A percentile compares a stretch with the other conserved stretches of the same genome.
Evolutionary conservation across 2,329 filamentous ascomycete genomes (phyloP).

Genomic region (Colletotrichum sp.): DNA sequence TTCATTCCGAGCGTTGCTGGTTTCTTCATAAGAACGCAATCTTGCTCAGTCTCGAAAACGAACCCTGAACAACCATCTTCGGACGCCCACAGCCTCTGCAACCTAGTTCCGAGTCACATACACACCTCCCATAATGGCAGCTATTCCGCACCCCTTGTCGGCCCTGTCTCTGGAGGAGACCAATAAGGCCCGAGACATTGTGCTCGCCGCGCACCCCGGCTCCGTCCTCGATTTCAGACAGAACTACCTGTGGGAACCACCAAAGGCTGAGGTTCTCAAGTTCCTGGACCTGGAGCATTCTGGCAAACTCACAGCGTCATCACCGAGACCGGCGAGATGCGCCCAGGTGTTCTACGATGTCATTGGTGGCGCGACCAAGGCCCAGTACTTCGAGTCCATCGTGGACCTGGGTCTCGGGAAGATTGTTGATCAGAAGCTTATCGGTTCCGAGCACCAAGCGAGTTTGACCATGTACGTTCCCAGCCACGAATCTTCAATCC

Average conservation of each 20-base stretch:
- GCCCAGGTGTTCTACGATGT: conserved; percentile 42
- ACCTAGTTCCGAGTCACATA: neutral
- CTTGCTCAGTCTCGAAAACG: neutral
- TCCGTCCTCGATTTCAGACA: conserved; percentile 43
- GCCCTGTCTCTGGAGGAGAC: conserved; percentile 32
- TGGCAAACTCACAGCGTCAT: conserved; percentile 25
- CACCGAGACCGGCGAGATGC: conserved; percentile 36
- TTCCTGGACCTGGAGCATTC: conserved; percentile 48
- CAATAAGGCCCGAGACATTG: conserved; percentile 37
- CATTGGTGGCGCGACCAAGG: conserved; percentile 28
- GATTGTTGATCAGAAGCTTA: conserved; percentile 28
- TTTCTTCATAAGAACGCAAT: neutral
- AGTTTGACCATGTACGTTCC: conserved; percentile 33
- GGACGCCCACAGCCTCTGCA: neutral
- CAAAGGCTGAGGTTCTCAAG: conserved; percentile 43
- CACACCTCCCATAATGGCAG: conserved; percentile 11
- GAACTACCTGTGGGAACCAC: conserved; percentile 50
- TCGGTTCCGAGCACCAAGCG: conserved; percentile 33
- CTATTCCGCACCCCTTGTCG: conserved; percentile 36
- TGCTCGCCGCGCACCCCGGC: conserved; percentile 32
- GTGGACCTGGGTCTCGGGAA: conserved; percentile 33
- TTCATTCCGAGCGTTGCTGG: neutral
- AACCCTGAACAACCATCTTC: neutral
- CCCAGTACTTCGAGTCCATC: conserved; percentile 38
- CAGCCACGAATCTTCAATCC: neutral